Conservation (phyloP, 169 alveolate species). For the Cryptosporidium felis region DNA sequence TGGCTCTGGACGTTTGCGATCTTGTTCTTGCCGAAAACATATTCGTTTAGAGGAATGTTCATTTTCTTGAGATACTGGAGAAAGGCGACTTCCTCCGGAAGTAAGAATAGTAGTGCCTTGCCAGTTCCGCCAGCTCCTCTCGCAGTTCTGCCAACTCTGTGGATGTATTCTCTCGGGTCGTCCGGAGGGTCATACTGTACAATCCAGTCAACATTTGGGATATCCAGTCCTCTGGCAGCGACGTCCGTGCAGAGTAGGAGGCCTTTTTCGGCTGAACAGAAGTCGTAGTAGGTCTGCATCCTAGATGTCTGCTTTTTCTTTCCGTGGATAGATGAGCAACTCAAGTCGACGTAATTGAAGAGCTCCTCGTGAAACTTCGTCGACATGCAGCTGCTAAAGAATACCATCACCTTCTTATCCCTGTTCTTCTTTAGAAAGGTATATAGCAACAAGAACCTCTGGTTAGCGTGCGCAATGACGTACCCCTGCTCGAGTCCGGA, state of each 20-base stretch:
- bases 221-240: slow-evolving; percentile 99
- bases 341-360: slow-evolving; percentile 96
- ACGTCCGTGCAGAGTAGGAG: slow-evolving; percentile 98
- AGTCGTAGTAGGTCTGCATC: slow-evolving; percentile 93
- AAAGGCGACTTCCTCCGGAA: slow-evolving; percentile 96
- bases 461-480: slow-evolving; percentile 95
- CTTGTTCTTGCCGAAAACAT: slow-evolving; percentile 94
- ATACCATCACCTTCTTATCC: slow-evolving; percentile 95
- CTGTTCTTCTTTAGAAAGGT: slow-evolving; percentile 95
- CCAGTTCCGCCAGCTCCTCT: slow-evolving; percentile 97
- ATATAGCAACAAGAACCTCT: slow-evolving; percentile 93
- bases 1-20: slow-evolving; percentile 96
- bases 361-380: slow-evolving; percentile 97
- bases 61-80: slow-evolving; percentile 90
- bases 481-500: slow-evolving; percentile 97
- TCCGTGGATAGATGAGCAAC: slow-evolving; percentile 95
- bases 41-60: slow-evolving; percentile 94
- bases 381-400: slow-evolving; percentile 97
- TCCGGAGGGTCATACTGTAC: slow-evolving; percentile 99
- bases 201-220: slow-evolving; percentile 99
- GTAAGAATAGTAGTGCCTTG: slow-evolving; percentile 94
- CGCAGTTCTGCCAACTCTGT: slow-evolving; percentile 99
- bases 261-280: slow-evolving; percentile 93
- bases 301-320: slow-evolving; percentile 95
- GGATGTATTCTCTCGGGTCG: slow-evolving; percentile 99